Conservation (phyloP, 208 protist species). For the Crithidia brevicula region DNA sequence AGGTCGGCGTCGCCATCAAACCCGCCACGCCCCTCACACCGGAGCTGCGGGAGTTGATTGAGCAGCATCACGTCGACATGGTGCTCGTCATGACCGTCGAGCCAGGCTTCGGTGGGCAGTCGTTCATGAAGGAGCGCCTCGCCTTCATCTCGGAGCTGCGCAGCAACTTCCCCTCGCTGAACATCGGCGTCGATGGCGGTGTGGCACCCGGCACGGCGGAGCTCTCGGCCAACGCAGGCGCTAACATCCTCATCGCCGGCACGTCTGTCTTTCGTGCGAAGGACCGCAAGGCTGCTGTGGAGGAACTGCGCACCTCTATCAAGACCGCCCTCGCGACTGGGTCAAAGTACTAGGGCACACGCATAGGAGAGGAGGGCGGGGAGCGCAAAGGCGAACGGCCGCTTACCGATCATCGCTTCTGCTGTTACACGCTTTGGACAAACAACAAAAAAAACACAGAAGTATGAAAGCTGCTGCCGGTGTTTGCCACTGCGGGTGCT, state of each 20-base stretch:
- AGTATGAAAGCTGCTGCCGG: too few species aligned
- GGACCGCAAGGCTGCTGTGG: slow-evolving; percentile 51
- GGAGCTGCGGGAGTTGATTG: slow-evolving; percentile 56
- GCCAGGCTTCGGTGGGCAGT: slow-evolving; percentile 99
- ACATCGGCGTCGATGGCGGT: slow-evolving; percentile 99
- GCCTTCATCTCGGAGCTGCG: slow-evolving; percentile 95
- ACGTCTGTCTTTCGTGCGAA: slow-evolving; percentile 94
- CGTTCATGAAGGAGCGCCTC: slow-evolving; percentile 98
- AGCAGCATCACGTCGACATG: slow-evolving; percentile 95
- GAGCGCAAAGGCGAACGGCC: too few species aligned
- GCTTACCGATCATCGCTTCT: too few species aligned
- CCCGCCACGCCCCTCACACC: slow-evolving; percentile 88
- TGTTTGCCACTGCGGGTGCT: too few species aligned
- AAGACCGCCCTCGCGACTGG: slow-evolving; percentile 30
- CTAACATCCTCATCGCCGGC: slow-evolving; percentile 99
- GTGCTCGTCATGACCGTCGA: slow-evolving; percentile 99
- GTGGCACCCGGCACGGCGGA: slow-evolving; percentile 95
- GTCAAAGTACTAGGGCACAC: neutral
- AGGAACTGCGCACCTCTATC: slow-evolving; percentile 53
- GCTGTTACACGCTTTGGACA: too few species aligned
- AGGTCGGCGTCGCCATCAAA: slow-evolving; percentile 97
- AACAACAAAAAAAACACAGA: too few species aligned
- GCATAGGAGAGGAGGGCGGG: neutral
- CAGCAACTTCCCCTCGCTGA: slow-evolving; percentile 76
- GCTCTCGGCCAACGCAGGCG: slow-evolving; percentile 93